These are phyloP conservation scores for Solanum arcanum DNA, from an alignment of 257 asterid genomes.

Conservation along the genomic window DNA sequence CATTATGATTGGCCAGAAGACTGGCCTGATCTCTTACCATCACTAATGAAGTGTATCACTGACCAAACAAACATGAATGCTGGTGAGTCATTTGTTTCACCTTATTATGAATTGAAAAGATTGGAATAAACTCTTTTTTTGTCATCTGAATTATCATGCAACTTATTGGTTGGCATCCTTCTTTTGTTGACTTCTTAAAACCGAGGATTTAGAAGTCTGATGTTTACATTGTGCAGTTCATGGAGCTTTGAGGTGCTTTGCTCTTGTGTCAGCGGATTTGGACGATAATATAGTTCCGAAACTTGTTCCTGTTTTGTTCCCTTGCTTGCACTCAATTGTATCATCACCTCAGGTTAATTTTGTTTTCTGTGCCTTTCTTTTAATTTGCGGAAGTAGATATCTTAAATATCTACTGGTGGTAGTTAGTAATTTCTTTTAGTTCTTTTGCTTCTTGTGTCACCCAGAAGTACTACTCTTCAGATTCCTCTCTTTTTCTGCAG, in stretches of 20 bases:
- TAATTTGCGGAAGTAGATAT: not conserved
- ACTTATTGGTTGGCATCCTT: not conserved
- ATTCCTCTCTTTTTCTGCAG: slow-evolving; percentile 33
- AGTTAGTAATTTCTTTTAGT: not conserved
- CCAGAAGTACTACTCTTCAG: not conserved
- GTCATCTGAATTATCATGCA: not conserved
- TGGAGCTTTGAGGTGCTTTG: slow-evolving; percentile 91
- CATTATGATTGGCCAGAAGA: slow-evolving; percentile 90
- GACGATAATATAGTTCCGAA: slow-evolving; percentile 82
- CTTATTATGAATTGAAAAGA: not conserved
- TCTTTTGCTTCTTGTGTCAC: not conserved
- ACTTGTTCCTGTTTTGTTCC: slow-evolving; percentile 69
- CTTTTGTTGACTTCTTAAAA: not conserved
- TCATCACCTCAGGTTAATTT: slow-evolving; percentile 80
- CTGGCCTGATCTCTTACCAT: slow-evolving; percentile 85
- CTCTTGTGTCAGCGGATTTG: slow-evolving; percentile 80
- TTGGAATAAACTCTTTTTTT: not conserved
- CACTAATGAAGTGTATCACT: slow-evolving; percentile 45
- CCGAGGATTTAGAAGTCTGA: not conserved
- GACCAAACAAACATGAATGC: slow-evolving; percentile 58
- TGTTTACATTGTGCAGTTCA: slow-evolving; percentile 46
- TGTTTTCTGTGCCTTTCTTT: not conserved
- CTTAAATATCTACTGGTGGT: not conserved
- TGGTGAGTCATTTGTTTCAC: slow-evolving; percentile 35
- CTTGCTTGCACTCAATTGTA: slow-evolving; percentile 62